Evolutionary conservation across 345 rosid species (phyloP).

Genomic region (Gossypium ekmanianum): DNA sequence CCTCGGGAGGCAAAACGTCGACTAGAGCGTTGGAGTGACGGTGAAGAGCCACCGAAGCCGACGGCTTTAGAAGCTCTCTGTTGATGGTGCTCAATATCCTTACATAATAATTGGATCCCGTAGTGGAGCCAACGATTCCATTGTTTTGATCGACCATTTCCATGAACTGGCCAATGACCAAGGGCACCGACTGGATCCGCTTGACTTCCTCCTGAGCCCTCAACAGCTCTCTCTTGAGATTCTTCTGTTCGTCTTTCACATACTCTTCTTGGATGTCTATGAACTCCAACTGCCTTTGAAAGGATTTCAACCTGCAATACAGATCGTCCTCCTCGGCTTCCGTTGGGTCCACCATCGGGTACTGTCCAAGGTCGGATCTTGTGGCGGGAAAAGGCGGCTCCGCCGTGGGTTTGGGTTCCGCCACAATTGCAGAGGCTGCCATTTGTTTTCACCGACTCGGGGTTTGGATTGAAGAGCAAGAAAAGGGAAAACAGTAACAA

Average conservation of each 20-base stretch:
- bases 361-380: constrained; percentile 20
- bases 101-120: constrained; percentile 95
- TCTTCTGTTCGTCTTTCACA: constrained; percentile 95
- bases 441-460: constrained; percentile 17
- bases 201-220: constrained; percentile 98
- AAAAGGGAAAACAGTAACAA: background rate
- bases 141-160: constrained; percentile 99
- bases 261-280: constrained; percentile 93
- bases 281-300: constrained; percentile 82
- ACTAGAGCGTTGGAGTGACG: constrained; percentile 97
- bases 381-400: constrained; percentile 25
- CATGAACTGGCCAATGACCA: constrained; percentile 98
- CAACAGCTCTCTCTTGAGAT: constrained; percentile 79
- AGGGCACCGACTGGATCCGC: constrained; percentile 93
- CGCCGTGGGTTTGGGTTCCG: constrained; percentile 46
- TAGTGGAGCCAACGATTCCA: constrained; percentile 99
- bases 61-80: constrained; percentile 86
- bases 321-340: constrained; percentile 74
- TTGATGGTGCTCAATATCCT: constrained; percentile 90
- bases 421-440: constrained; percentile 55
- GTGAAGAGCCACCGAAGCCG: constrained; percentile 97
- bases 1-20: constrained; percentile 96
- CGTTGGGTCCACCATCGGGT: constrained; percentile 15
- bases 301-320: constrained; percentile 70
- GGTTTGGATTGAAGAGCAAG: constrained; percentile 13